Evolutionary conservation across 345 rosid species (phyloP).

Genomic region (Acer saccharum): DNA sequence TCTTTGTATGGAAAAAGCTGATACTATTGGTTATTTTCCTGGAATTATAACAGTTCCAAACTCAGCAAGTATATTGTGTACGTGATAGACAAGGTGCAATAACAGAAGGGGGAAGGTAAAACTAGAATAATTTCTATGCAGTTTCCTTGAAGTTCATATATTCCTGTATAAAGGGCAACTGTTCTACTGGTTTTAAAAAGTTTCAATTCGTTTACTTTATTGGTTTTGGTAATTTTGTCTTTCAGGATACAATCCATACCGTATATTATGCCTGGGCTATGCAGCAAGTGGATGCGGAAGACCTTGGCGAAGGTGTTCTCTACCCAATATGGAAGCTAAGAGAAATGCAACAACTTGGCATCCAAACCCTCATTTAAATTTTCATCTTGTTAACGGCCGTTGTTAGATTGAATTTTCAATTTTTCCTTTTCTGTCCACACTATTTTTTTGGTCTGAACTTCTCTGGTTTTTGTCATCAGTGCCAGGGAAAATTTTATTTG

Average conservation of each 20-base stretch:
- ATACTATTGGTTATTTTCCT: background rate
- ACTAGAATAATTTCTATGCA: background rate
- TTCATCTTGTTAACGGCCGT: slow-evolving; percentile 1
- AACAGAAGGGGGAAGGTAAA: slow-evolving; percentile 88
- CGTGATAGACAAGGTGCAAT: slow-evolving; percentile 71
- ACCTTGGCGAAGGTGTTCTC: slow-evolving; percentile 80
- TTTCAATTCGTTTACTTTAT: background rate
- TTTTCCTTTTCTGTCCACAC: background rate
- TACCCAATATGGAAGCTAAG: slow-evolving; percentile 91
- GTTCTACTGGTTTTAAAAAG: background rate
- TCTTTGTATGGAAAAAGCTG: background rate
- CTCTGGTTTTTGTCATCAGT: slow-evolving; percentile 19
- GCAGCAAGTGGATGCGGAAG: slow-evolving; percentile 87
- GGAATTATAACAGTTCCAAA: slow-evolving; percentile 64
- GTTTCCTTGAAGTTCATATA: background rate
- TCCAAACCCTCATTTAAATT: slow-evolving; percentile 70
- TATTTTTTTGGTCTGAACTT: background rate
- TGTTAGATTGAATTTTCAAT: slow-evolving; percentile 13
- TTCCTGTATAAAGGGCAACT: background rate
- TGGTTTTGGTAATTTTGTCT: background rate
- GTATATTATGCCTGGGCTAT: slow-evolving; percentile 91
- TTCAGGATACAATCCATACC: slow-evolving; percentile 82
- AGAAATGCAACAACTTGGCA: slow-evolving; percentile 71
- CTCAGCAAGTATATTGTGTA: slow-evolving; percentile 84
- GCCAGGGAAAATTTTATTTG: slow-evolving; percentile 5